phyloP scores from a whole-genome alignment of 805 yeast species.

The Candida ovalis region DNA sequence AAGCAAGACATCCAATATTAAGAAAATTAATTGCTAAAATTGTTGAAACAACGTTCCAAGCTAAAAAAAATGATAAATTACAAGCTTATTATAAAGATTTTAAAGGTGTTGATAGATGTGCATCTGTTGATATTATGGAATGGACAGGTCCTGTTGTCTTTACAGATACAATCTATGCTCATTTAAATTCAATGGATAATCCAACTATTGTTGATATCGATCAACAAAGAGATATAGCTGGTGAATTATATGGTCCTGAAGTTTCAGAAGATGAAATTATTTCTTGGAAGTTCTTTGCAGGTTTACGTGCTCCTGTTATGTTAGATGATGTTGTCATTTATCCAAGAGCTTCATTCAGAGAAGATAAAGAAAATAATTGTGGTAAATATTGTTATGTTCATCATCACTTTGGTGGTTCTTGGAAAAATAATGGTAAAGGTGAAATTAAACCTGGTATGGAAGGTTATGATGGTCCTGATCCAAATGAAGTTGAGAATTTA shows the following conservation, averaged over 20 bases:
- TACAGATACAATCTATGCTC: conserved; percentile 69
- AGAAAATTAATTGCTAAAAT: conserved; percentile 51
- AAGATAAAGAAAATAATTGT: conserved; percentile 31
- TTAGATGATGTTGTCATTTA: conserved; percentile 33
- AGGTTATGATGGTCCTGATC: conserved; percentile 22
- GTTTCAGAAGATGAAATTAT: conserved; percentile 24
- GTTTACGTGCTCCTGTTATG: conserved; percentile 32
- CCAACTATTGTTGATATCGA: conserved; percentile 34
- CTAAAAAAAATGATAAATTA: conserved; percentile 31
- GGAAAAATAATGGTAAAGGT: conserved; percentile 35
- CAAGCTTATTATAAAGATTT: conserved; percentile 35
- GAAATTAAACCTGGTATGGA: conserved; percentile 31
- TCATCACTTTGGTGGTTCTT: conserved; percentile 35
- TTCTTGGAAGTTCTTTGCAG: conserved; percentile 33
- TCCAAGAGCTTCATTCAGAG: conserved; percentile 33
- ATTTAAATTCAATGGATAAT: conserved; percentile 44
- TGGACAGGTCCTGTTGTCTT: conserved; percentile 83
- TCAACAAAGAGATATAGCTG: conserved; percentile 27
- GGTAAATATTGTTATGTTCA: conserved; percentile 33
- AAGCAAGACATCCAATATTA: conserved; percentile 58
- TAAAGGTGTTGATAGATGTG: conserved; percentile 34
- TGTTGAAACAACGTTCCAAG: conserved; percentile 45
- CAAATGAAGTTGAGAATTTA: conserved; percentile 16
- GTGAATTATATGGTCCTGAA: conserved; percentile 32
- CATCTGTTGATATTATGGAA: conserved; percentile 49